These are phyloP conservation scores for Smittium culicis DNA, from an alignment of 371 early-diverging fungal genomes.

Conservation along the genomic window DNA sequence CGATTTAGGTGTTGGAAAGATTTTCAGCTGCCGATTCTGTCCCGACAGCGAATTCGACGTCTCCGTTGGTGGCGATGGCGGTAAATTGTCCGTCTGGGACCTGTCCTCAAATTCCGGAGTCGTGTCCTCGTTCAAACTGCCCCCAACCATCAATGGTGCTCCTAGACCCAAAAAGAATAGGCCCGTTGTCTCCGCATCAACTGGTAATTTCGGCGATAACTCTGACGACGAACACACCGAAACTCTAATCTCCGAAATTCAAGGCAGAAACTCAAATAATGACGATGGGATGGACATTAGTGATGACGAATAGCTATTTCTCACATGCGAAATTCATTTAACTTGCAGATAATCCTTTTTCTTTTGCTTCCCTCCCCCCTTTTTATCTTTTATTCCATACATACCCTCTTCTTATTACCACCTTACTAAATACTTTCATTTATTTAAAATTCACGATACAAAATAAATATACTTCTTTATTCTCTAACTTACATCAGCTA, in stretches of 20 bases:
- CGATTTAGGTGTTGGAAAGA: constrained; percentile 70
- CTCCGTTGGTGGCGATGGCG: constrained; percentile 75
- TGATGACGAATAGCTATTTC: constrained; percentile 3
- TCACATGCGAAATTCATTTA: no score
- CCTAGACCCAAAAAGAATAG: not conserved
- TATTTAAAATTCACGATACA: no score
- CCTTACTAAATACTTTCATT: no score
- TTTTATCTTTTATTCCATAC: no score
- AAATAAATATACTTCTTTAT: no score
- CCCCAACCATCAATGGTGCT: not conserved
- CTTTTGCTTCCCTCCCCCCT: no score
- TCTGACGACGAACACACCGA: constrained; percentile 7
- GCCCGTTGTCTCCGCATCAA: not conserved
- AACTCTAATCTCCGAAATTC: not conserved
- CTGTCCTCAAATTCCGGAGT: constrained; percentile 70
- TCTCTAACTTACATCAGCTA: no score
- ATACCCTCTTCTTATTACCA: no score
- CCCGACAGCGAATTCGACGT: constrained; percentile 68
- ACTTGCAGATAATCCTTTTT: no score
- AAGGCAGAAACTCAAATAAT: constrained; percentile 4
- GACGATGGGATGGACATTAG: not conserved
- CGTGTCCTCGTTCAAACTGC: constrained; percentile 23
- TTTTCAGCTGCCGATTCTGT: constrained; percentile 73
- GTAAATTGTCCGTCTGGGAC: constrained; percentile 83
- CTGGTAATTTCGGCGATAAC: constrained; percentile 5